Evolutionary conservation across 2,329 filamentous ascomycete species (phyloP).

Genomic region (Penicillium sp.): DNA sequence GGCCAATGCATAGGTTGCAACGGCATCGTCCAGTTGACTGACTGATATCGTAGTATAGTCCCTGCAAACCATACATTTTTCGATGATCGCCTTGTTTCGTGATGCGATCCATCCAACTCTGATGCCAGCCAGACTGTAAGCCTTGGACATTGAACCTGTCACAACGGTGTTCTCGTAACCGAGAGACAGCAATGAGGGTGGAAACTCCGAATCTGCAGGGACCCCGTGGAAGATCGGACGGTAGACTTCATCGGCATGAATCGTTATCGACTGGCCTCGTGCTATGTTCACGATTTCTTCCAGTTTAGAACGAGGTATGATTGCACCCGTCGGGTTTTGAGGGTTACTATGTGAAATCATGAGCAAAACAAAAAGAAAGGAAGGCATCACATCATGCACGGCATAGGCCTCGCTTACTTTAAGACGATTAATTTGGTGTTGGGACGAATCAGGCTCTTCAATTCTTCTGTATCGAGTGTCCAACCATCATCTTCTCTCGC

Average conservation of each 20-base stretch:
- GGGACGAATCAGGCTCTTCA: conserved; percentile 57
- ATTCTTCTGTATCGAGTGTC: conserved; percentile 62
- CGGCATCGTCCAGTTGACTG: conserved; percentile 73
- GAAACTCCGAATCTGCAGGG: conserved; percentile 52
- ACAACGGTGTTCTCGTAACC: conserved; percentile 68
- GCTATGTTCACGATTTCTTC: conserved; percentile 62
- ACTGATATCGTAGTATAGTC: conserved; percentile 87
- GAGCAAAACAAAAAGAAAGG: too few species aligned
- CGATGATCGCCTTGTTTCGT: conserved; percentile 58
- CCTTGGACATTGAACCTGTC: conserved; percentile 81
- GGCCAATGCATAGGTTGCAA: conserved; percentile 71
- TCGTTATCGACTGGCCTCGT: conserved; percentile 56
- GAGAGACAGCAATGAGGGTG: conserved; percentile 66
- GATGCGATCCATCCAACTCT: conserved; percentile 80
- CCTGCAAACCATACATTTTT: conserved; percentile 59
- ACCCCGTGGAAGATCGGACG: conserved; percentile 74
- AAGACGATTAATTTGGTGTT: conserved; percentile 58
- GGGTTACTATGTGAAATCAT: conserved; percentile 57
- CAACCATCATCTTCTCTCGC: conserved; percentile 62
- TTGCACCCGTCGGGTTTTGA: conserved; percentile 75
- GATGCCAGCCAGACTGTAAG: conserved; percentile 77
- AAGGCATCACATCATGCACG: neutral
- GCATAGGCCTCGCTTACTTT: conserved; percentile 38
- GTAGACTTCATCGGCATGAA: conserved; percentile 80
- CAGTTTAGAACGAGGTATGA: conserved; percentile 61